Base-by-base conservation (phyloP, 1,284 basidiomycete species). In the Heterobasidion occidentale region DNA sequence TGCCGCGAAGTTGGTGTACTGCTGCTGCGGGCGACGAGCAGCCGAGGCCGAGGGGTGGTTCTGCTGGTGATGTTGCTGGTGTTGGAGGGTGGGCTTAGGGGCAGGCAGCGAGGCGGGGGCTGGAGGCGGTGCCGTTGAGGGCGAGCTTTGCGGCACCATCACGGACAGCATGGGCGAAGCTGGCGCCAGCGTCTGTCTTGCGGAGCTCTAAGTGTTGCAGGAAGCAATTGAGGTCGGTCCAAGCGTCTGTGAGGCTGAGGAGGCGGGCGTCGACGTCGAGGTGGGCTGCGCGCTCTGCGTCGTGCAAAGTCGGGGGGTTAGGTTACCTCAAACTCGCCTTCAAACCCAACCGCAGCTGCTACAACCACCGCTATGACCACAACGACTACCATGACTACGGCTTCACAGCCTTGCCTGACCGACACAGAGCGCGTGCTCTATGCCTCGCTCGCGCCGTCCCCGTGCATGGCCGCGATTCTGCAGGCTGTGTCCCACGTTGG, bases 241-340 rank as follows among this genome's bases (percentile, higher is more conserved):
- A 88, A 34, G 72, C 71, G 36, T 83, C 78, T 46, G 74, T 66
- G 52, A 84, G 63, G 55, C 74, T 67, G 57, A 74, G 71, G 60
- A 78, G 66, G 8, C 79, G 75, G 2, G 78, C 75, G 35, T 80
- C 77, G 8, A 79, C 76, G 2, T 86, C 83, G 60, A 84, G 84
- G 53, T 80, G 73, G 6, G 75, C 77, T 33, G 69, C 52, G 42
- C 52, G 64, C 66, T 87, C 81, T 12, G 79, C 77, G 54, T 74
- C 70, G 14, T 74, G 70, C 54, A 27, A 27, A 27, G 20, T 27
- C 20, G 20, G 20, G 20, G 20, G 20, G 20, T 27, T 27, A 27
- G 20, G 20, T 27, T 27, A 27, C 20, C 20, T 27, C 20, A 27
- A 27, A 27, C 20, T n/a, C n/a, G n/a, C 20, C 20, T 27, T 27